phyloP scores from a whole-genome alignment of 2,329 filamentous ascomycete genomes.

The Rhinocladiella mackenziei region DNA sequence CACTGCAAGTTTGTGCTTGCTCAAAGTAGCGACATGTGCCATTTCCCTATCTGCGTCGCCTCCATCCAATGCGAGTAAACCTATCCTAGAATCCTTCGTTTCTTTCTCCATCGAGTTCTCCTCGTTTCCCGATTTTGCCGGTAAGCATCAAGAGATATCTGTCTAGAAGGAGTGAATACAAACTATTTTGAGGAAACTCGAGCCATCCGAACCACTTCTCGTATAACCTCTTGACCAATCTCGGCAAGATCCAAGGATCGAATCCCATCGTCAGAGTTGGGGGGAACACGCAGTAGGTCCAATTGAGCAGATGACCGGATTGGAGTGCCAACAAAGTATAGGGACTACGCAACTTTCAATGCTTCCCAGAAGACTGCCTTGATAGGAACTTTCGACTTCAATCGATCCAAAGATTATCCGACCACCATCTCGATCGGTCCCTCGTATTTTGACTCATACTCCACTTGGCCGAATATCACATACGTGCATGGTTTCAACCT shows the following conservation, averaged over 20 bases:
- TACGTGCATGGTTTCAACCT: constrained; percentile 62
- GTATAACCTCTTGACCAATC: constrained; percentile 56
- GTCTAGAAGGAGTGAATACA: constrained; percentile 29
- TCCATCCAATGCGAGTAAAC: constrained; percentile 20
- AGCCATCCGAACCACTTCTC: constrained; percentile 58
- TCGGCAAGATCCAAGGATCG: constrained; percentile 51
- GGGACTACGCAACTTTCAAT: constrained; percentile 60
- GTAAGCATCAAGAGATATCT: constrained; percentile 28
- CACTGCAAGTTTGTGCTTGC: no score
- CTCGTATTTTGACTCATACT: constrained; percentile 61
- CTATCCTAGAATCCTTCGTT: constrained; percentile 44
- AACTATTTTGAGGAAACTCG: constrained; percentile 40
- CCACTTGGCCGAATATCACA: constrained; percentile 52
- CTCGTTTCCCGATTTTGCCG: constrained; percentile 52
- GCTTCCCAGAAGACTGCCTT: constrained; percentile 48
- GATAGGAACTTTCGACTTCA: constrained; percentile 51
- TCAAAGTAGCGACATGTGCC: constrained; percentile 5
- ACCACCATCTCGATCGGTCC: constrained; percentile 58
- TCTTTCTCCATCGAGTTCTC: constrained; percentile 52
- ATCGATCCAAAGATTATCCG: constrained; percentile 56
- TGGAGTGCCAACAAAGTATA: constrained; percentile 16
- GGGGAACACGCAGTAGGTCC: constrained; percentile 56
- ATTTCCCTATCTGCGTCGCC: constrained; percentile 14
- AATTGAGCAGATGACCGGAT: background rate
- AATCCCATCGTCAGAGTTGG: constrained; percentile 61